These are phyloP conservation scores for Strobilomyces dryophilus DNA, from an alignment of 768 basidiomycete genomes.

Conservation along the genomic window DNA sequence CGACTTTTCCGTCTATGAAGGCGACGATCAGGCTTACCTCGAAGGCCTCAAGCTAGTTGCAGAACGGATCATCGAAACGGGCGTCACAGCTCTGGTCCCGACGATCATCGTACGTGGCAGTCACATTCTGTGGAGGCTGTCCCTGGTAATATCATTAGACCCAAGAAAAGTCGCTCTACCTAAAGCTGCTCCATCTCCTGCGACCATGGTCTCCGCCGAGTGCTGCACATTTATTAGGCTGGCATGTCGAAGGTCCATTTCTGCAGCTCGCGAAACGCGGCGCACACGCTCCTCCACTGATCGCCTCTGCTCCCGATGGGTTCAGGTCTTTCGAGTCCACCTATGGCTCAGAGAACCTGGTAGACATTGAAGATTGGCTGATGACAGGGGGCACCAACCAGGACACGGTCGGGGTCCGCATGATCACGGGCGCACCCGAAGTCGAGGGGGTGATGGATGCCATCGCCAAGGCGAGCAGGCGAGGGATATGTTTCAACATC, in stretches of 20 bases:
- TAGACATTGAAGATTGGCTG: conserved; percentile 62
- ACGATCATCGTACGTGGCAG: conserved; percentile 60
- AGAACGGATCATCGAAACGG: conserved; percentile 77
- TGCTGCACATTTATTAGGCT: conserved; percentile 77
- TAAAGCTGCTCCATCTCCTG: conserved; percentile 63
- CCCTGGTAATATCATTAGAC: conserved; percentile 43
- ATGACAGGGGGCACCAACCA: conserved; percentile 35
- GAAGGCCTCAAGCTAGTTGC: conserved; percentile 67
- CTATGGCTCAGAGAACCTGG: conserved; percentile 66
- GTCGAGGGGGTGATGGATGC: conserved; percentile 76
- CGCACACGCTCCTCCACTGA: conserved; percentile 69
- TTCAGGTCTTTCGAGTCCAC: conserved; percentile 66
- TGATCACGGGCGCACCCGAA: conserved; percentile 87
- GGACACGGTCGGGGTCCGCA: conserved; percentile 54
- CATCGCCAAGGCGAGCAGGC: conserved; percentile 51
- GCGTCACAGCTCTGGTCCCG: conserved; percentile 73
- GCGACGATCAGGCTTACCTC: conserved; percentile 62
- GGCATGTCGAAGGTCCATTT: conserved; percentile 92
- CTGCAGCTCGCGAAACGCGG: conserved; percentile 79
- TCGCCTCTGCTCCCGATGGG: conserved; percentile 59
- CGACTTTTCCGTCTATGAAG: conserved; percentile 81
- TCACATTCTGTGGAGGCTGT: background rate
- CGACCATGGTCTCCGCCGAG: conserved; percentile 58
- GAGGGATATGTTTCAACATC: conserved; percentile 78
- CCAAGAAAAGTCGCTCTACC: conserved; percentile 72